These are phyloP conservation scores for Coemansia aciculifera DNA, from an alignment of 192 early-diverging fungal genomes.

Conservation along the genomic window DNA sequence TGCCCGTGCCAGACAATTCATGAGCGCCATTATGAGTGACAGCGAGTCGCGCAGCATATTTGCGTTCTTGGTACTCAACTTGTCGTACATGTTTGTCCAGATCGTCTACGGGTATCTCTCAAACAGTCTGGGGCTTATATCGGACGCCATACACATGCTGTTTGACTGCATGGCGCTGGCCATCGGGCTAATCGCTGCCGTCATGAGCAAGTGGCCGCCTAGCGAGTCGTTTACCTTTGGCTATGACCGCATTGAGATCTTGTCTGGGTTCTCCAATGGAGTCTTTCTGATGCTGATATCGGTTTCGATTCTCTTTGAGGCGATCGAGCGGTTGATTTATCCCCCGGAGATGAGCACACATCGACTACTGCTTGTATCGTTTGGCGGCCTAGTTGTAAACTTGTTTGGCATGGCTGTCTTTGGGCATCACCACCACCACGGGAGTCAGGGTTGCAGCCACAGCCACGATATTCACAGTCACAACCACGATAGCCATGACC, in stretches of 20 bases:
- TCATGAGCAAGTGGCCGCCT: slow-evolving; percentile 90
- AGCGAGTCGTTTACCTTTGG: slow-evolving; percentile 70
- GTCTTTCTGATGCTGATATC: slow-evolving; percentile 88
- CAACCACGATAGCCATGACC: slow-evolving; percentile 38
- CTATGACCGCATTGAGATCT: slow-evolving; percentile 86
- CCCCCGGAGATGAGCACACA: slow-evolving; percentile 86
- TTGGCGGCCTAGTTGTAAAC: slow-evolving; percentile 90
- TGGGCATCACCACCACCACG: slow-evolving; percentile 74
- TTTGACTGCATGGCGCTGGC: slow-evolving; percentile 94
- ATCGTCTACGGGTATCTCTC: slow-evolving; percentile 75
- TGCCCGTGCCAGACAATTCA: slow-evolving; percentile 10
- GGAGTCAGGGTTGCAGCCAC: slow-evolving; percentile 62
- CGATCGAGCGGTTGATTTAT: slow-evolving; percentile 80
- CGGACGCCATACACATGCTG: slow-evolving; percentile 98
- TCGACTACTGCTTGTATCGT: slow-evolving; percentile 80
- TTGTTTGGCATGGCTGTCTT: slow-evolving; percentile 92
- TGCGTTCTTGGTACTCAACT: slow-evolving; percentile 88
- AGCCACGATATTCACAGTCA: slow-evolving; percentile 41
- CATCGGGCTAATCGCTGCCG: slow-evolving; percentile 82
- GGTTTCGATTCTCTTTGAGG: slow-evolving; percentile 89
- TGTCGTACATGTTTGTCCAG: slow-evolving; percentile 92
- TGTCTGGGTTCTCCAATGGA: slow-evolving; percentile 92
- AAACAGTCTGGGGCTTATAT: slow-evolving; percentile 86
- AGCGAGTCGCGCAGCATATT: slow-evolving; percentile 87
- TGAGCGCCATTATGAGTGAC: slow-evolving; percentile 35